Evolutionary conservation across 192 early-diverging fungal genomes (phyloP).

Genomic region (Umbelopsis ramanniana): DNA sequence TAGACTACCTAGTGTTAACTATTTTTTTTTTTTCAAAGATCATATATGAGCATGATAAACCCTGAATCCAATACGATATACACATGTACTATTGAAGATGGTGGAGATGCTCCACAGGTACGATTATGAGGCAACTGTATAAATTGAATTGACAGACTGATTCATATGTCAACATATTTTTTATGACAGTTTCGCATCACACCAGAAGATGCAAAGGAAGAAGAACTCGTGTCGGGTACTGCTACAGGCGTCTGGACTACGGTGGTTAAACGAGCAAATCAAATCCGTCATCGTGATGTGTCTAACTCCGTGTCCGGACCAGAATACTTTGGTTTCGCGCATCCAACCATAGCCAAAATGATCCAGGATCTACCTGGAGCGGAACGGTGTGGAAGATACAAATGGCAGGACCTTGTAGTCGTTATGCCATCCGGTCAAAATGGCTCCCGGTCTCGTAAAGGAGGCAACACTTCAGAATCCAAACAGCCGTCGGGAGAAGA

Average conservation of each 20-base stretch:
- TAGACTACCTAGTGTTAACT: too few relatives aligned
- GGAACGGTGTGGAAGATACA: constrained; percentile 64
- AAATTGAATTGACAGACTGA: background rate
- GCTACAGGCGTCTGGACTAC: constrained; percentile 80
- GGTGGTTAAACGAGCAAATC: constrained; percentile 73
- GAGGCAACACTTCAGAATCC: background rate
- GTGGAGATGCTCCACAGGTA: constrained; percentile 63
- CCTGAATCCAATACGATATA: constrained; percentile 60
- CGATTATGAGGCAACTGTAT: background rate
- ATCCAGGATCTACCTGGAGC: constrained; percentile 80
- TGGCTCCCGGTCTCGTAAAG: constrained; percentile 5
- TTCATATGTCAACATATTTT: background rate
- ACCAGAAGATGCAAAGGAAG: constrained; percentile 68
- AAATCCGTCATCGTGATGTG: constrained; percentile 64
- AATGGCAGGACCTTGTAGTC: constrained; percentile 43
- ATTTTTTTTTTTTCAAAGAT: constrained; percentile 31
- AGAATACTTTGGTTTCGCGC: constrained; percentile 86
- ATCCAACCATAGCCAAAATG: constrained; percentile 72
- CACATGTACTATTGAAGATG: constrained; percentile 70
- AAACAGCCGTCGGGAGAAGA: background rate
- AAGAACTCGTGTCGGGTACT: constrained; percentile 57
- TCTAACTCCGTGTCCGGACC: constrained; percentile 77
- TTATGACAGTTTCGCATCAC: constrained; percentile 61
- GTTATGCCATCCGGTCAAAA: background rate
- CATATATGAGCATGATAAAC: constrained; percentile 71